Conservation (phyloP, 2,329 filamentous ascomycete species). For the Epichloe elymi region DNA sequence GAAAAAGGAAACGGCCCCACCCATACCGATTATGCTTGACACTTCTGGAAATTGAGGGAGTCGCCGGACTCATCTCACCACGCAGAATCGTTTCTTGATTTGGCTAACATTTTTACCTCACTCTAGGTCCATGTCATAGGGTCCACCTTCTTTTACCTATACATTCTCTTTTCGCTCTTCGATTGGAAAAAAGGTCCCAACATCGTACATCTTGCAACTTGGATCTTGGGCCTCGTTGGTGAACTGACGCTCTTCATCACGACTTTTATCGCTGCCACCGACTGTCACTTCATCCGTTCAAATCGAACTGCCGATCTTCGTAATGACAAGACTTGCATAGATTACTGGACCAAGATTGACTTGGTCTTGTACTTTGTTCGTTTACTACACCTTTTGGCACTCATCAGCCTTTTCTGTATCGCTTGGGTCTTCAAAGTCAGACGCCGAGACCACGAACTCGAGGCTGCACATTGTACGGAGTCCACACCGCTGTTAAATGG, state of each 20-base stretch:
- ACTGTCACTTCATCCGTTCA: slow-evolving; percentile 46
- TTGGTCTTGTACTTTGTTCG: slow-evolving; percentile 55
- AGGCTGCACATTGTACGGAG: slow-evolving; percentile 38
- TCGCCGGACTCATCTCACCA: not conserved
- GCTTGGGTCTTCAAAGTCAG: slow-evolving; percentile 28
- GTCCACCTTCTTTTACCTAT: slow-evolving; percentile 74
- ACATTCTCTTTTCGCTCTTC: slow-evolving; percentile 74
- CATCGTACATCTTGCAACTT: slow-evolving; percentile 65
- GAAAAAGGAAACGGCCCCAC: too few species aligned
- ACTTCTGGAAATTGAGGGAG: not conserved
- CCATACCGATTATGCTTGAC: too few species aligned
- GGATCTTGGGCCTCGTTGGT: slow-evolving; percentile 58
- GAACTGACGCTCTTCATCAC: slow-evolving; percentile 61
- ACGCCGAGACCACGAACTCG: slow-evolving; percentile 22
- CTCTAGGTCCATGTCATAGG: slow-evolving; percentile 70
- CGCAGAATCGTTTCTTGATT: not conserved
- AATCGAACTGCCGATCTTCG: slow-evolving; percentile 14
- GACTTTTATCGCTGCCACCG: slow-evolving; percentile 55
- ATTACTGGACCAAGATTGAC: slow-evolving; percentile 38
- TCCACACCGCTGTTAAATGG: slow-evolving; percentile 48
- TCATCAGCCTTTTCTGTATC: slow-evolving; percentile 37
- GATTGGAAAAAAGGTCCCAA: slow-evolving; percentile 75
- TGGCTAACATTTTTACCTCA: not conserved
- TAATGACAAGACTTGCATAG: slow-evolving; percentile 18
- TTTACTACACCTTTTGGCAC: slow-evolving; percentile 48